A percentile compares a stretch with the other conserved stretches of the same genome.
Evolutionary conservation across 495 filamentous ascomycete species (phyloP).

Genomic region (Hypomontagnella submonticulosa): DNA sequence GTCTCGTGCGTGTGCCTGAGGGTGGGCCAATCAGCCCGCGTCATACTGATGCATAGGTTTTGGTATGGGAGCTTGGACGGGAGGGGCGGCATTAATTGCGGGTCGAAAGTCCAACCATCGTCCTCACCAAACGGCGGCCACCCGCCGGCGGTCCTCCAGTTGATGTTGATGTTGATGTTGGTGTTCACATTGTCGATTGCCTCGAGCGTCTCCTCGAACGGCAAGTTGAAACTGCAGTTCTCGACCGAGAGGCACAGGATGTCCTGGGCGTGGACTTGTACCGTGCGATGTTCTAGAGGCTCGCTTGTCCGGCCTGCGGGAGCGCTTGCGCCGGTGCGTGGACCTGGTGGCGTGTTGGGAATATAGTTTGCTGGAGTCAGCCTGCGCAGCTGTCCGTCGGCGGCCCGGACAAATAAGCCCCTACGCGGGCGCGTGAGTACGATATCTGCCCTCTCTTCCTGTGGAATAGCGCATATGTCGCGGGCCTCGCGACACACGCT

Average conservation of each 20-base stretch:
- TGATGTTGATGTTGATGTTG: neutral
- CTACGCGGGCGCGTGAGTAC: conserved; percentile 40
- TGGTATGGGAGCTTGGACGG: conserved; percentile 25
- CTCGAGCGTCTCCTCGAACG: conserved; percentile 31
- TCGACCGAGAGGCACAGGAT: conserved; percentile 42
- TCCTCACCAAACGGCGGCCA: too few species aligned
- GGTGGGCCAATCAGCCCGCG: neutral
- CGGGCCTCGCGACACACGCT: conserved; percentile 41
- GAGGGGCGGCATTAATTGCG: conserved; percentile 32
- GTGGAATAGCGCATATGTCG: conserved; percentile 17
- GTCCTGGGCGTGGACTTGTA: conserved; percentile 32
- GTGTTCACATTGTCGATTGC: neutral
- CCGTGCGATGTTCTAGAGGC: conserved; percentile 27
- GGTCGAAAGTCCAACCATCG: conserved; percentile 45
- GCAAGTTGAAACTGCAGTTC: conserved; percentile 50
- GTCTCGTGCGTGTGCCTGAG: neutral
- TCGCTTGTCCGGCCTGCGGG: conserved; percentile 3
- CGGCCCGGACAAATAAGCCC: conserved; percentile 42
- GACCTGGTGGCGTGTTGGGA: neutral
- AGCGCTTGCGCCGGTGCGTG: neutral
- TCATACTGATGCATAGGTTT: conserved; percentile 32
- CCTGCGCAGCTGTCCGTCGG: conserved; percentile 29
- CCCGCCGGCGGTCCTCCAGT: too few species aligned
- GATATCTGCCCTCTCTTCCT: conserved; percentile 20
- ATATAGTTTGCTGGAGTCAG: conserved; percentile 4